Conservation (phyloP, 2,329 filamentous ascomycete genomes). For the Nothophoma quercina region DNA sequence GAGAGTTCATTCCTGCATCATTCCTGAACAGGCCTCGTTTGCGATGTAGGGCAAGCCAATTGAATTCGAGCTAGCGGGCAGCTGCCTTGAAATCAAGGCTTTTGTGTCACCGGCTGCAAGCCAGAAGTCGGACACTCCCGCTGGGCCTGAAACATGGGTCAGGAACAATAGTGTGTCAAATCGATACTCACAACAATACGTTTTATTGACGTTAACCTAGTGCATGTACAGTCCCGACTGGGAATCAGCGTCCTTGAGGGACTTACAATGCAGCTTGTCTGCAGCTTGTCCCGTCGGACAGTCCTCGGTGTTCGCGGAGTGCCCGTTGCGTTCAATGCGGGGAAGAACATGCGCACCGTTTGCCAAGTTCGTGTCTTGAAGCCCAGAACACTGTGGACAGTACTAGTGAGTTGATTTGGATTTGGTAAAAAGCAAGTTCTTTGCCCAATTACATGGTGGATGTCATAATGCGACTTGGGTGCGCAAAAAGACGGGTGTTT, state of each 20-base stretch:
- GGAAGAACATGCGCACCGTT: conserved; percentile 1
- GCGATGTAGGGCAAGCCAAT: conserved; percentile 36
- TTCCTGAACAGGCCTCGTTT: conserved; percentile 26
- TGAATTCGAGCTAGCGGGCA: conserved; percentile 15
- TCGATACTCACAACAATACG: background rate
- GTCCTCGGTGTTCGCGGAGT: background rate
- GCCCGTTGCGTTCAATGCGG: background rate
- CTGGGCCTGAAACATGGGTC: background rate
- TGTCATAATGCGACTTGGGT: no score
- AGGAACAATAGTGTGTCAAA: background rate
- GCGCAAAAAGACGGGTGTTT: conserved; percentile 1
- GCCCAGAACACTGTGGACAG: conserved; percentile 3
- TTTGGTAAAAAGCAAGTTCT: no score
- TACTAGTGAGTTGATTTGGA: background rate
- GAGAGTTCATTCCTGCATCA: conserved; percentile 32
- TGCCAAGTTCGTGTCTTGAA: background rate
- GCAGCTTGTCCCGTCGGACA: background rate
- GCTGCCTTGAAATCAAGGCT: conserved; percentile 37
- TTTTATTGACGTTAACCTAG: background rate
- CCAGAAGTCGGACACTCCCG: conserved; percentile 9
- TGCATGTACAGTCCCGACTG: background rate
- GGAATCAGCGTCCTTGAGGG: background rate
- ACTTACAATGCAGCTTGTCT: background rate
- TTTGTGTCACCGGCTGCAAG: conserved; percentile 19
- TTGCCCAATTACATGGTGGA: no score